phyloP scores from a whole-genome alignment of 2,329 filamentous ascomycete genomes.

The Sphaerulina populicola region DNA sequence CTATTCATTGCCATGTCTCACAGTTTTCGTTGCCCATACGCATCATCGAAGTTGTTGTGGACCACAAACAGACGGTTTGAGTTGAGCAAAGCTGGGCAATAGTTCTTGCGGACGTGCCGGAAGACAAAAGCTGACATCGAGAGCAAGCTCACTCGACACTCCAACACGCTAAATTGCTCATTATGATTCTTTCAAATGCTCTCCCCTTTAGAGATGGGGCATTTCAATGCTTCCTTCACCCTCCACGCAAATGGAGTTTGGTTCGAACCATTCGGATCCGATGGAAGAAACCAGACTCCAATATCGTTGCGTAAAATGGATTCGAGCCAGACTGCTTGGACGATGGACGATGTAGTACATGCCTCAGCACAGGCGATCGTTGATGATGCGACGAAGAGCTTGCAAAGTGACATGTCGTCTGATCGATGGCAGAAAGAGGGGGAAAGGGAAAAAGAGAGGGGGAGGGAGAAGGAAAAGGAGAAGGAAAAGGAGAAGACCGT shows the following conservation, averaged over 20 bases:
- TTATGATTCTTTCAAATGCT: background rate
- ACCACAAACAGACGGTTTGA: background rate
- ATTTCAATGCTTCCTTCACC: background rate
- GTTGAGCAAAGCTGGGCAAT: background rate
- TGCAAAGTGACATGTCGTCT: no score
- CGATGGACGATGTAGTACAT: no score
- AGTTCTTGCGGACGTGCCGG: background rate
- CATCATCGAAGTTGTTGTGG: background rate
- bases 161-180: background rate
- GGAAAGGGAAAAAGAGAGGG: no score
- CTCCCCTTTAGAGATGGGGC: no score
- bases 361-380: no score
- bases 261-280: background rate
- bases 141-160: background rate
- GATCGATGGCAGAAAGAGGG: no score
- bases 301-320: no score
- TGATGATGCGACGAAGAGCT: no score
- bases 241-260: background rate
- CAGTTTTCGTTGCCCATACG: background rate
- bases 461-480: no score
- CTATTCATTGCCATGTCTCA: background rate
- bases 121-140: background rate
- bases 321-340: no score
- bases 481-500: no score
- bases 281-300: no score